phyloP scores from a whole-genome alignment of 2,329 filamentous ascomycete genomes.

The Talaromyces sp. region DNA sequence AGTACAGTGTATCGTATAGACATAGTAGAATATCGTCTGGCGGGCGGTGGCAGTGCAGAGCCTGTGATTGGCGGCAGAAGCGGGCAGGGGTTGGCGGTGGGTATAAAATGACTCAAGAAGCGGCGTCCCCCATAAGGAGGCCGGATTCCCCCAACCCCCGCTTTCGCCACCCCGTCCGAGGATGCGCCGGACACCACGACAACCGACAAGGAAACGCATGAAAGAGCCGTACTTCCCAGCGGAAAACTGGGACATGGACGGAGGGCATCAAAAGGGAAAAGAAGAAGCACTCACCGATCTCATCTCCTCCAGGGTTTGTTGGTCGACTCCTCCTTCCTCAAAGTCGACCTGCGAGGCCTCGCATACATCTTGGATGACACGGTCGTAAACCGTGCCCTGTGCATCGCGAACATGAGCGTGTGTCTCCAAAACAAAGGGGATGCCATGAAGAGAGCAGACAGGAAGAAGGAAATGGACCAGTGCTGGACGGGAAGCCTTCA shows the following conservation, averaged over 20 bases:
- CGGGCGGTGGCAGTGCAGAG: not conserved
- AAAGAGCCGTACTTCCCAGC: not conserved
- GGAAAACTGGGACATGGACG: constrained; percentile 4
- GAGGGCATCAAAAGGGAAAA: constrained; percentile 3
- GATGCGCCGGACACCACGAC: constrained; percentile 5
- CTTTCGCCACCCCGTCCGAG: constrained; percentile 12
- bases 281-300: constrained; percentile 63
- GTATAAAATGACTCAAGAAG: constrained; percentile 40
- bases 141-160: constrained; percentile 26
- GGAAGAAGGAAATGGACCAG: constrained; percentile 5
- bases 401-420: constrained; percentile 23
- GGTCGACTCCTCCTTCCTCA: constrained; percentile 90
- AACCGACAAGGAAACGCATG: not conserved
- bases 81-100: constrained; percentile 16
- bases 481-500: not conserved
- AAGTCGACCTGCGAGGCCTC: constrained; percentile 90
- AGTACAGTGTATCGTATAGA: too few relatives aligned
- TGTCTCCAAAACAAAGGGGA: constrained; percentile 6
- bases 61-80: constrained; percentile 18
- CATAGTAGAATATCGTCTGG: not conserved
- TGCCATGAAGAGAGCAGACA: not conserved
- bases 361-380: constrained; percentile 91
- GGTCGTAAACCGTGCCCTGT: constrained; percentile 74
- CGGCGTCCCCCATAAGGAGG: constrained; percentile 32
- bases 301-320: constrained; percentile 79